Evolutionary conservation across 2,329 filamentous ascomycete species (phyloP).

Genomic region (Fusarium sp.): DNA sequence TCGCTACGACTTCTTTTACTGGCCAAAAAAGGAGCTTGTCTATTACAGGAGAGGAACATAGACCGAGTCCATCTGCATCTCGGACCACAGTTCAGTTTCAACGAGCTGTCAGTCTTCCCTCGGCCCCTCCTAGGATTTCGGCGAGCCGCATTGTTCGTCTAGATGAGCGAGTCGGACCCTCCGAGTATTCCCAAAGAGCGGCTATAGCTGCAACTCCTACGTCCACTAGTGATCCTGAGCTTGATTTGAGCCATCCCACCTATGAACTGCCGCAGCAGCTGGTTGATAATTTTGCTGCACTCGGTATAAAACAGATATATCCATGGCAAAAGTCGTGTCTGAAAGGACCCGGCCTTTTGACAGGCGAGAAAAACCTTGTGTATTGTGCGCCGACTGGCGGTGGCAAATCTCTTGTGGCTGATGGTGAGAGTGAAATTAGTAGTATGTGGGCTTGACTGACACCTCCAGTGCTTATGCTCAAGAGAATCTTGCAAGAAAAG

Average conservation of each 20-base stretch:
- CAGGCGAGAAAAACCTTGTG: conserved; percentile 76
- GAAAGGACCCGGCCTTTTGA: conserved; percentile 72
- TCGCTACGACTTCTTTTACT: conserved; percentile 54
- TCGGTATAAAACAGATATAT: conserved; percentile 80
- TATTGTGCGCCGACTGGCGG: conserved; percentile 84
- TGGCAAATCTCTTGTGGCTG: conserved; percentile 80
- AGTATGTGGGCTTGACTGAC: conserved; percentile 23
- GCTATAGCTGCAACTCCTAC: conserved; percentile 65
- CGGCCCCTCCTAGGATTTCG: conserved; percentile 45
- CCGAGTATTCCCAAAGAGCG: conserved; percentile 69
- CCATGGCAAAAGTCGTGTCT: conserved; percentile 84
- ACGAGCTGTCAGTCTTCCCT: conserved; percentile 49
- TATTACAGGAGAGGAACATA: conserved; percentile 28
- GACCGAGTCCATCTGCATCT: neutral
- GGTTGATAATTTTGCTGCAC: conserved; percentile 70
- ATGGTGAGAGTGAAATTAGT: conserved; percentile 52
- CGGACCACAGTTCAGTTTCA: conserved; percentile 48
- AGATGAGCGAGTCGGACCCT: conserved; percentile 44
- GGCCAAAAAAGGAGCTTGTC: conserved; percentile 61
- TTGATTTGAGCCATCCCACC: conserved; percentile 70
- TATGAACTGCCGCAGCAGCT: conserved; percentile 72
- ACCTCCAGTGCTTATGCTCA: conserved; percentile 73
- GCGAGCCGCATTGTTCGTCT: conserved; percentile 61
- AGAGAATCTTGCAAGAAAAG: conserved; percentile 72
- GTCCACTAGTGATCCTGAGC: conserved; percentile 61